phyloP scores from a whole-genome alignment of 495 filamentous ascomycete genomes.

The Pseudevernia furfuracea region DNA sequence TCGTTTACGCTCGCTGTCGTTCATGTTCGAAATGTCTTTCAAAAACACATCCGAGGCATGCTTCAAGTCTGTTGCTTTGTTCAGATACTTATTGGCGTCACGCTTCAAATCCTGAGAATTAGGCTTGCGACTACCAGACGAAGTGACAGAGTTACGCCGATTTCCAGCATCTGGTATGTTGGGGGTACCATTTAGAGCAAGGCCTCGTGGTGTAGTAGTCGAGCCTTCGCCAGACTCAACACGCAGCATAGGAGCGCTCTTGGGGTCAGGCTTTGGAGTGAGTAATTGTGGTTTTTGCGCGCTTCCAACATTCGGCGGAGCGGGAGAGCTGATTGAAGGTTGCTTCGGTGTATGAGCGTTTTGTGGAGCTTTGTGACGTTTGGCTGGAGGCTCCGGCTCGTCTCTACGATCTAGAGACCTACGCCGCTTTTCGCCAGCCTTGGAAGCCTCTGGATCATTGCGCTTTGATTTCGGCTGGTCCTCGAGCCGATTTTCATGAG shows the following conservation, averaged over 20 bases:
- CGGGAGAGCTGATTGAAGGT: neutral
- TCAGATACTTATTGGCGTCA: constrained; percentile 38
- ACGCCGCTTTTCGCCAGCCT: constrained; percentile 6
- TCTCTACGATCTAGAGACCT: neutral
- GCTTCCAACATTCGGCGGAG: neutral
- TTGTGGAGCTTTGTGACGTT: constrained; percentile 12
- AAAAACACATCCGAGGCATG: constrained; percentile 40
- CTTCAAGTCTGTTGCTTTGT: constrained; percentile 42
- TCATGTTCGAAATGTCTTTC: constrained; percentile 27
- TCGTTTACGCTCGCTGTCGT: constrained; percentile 34
- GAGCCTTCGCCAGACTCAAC: constrained; percentile 30
- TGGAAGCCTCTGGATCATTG: neutral
- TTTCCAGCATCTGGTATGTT: constrained; percentile 24
- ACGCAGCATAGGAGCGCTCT: constrained; percentile 26
- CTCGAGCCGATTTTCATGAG: neutral
- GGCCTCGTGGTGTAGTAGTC: constrained; percentile 29
- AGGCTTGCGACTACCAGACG: constrained; percentile 22
- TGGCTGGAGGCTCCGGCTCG: constrained; percentile 9
- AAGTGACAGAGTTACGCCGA: constrained; percentile 29
- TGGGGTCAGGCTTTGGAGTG: constrained; percentile 12
- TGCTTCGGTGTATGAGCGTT: constrained; percentile 3
- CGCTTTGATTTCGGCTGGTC: neutral
- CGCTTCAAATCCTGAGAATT: constrained; percentile 21
- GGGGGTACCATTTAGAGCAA: constrained; percentile 27
- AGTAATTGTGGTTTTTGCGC: constrained; percentile 10